phyloP scores from a whole-genome alignment of 2,329 filamentous ascomycete species.

The Pestalotiopsis sp. region DNA sequence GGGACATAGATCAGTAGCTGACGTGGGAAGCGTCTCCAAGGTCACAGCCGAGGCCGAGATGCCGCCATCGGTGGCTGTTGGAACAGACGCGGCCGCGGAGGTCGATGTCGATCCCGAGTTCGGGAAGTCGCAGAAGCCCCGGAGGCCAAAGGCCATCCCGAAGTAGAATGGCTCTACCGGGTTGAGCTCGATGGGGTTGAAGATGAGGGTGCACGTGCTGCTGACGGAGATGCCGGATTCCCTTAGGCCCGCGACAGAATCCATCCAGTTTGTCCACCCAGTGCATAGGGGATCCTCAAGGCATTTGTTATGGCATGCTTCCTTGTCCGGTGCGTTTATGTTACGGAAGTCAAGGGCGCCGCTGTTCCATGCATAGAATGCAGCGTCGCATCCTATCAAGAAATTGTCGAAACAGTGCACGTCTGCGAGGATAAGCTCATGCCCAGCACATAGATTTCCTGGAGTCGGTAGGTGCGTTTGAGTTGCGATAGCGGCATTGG shows the following conservation, averaged over 20 bases:
- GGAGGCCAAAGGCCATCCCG: background rate
- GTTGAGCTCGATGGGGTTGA: background rate
- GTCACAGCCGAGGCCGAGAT: background rate
- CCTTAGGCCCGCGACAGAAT: background rate
- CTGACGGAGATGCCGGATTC: background rate
- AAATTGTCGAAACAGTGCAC: background rate
- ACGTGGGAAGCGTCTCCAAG: background rate
- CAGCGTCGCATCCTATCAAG: background rate
- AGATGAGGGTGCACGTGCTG: background rate
- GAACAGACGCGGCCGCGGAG: background rate
- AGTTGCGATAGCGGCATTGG: background rate
- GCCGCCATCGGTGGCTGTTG: background rate
- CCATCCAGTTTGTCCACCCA: background rate
- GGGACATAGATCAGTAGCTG: background rate
- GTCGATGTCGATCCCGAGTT: background rate
- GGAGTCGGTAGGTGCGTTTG: background rate
- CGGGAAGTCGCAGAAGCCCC: background rate
- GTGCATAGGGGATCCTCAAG: background rate
- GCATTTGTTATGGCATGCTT: background rate
- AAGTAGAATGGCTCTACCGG: background rate
- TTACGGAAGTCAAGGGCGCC: background rate
- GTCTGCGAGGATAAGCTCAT: background rate
- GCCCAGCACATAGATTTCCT: background rate
- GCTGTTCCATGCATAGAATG: background rate
- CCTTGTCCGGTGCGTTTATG: background rate